Evolutionary conservation across 768 basidiomycete species (phyloP).

Genomic region (Dentipellis fragilis): DNA sequence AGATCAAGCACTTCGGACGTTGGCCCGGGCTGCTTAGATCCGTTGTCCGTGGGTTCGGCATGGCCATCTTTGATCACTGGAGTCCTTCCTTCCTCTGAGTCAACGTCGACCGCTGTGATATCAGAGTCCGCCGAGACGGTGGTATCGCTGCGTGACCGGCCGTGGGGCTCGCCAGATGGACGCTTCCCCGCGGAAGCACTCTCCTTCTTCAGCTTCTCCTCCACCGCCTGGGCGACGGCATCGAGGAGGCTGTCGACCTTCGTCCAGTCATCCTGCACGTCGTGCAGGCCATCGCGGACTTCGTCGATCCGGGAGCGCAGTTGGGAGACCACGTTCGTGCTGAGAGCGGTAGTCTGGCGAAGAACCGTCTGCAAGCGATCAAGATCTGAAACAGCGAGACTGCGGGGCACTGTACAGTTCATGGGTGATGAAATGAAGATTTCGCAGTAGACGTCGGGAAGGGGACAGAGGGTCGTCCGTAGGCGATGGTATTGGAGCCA

Average conservation of each 20-base stretch:
- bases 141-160: conserved; percentile 26
- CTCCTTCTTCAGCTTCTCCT: conserved; percentile 29
- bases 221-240: conserved; percentile 31
- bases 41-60: neutral
- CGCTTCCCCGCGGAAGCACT: conserved; percentile 18
- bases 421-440: conserved; percentile 41
- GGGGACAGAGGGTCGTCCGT: conserved; percentile 27
- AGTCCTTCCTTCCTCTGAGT: neutral
- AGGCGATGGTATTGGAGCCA: conserved; percentile 15
- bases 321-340: conserved; percentile 35
- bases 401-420: conserved; percentile 14
- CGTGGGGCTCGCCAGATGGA: conserved; percentile 6
- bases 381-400: conserved; percentile 28
- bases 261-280: conserved; percentile 35
- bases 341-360: conserved; percentile 36
- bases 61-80: neutral
- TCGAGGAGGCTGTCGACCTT: conserved; percentile 35
- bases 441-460: conserved; percentile 39
- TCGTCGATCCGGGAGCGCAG: conserved; percentile 48
- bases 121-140: conserved; percentile 65
- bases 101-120: conserved; percentile 33
- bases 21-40: neutral
- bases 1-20: neutral
- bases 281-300: conserved; percentile 36
- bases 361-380: conserved; percentile 35